A percentile compares a stretch with the other conserved stretches of the same genome.
Conservation (phyloP, 2,329 filamentous ascomycete genomes). For the Aureobasidium sp. region DNA sequence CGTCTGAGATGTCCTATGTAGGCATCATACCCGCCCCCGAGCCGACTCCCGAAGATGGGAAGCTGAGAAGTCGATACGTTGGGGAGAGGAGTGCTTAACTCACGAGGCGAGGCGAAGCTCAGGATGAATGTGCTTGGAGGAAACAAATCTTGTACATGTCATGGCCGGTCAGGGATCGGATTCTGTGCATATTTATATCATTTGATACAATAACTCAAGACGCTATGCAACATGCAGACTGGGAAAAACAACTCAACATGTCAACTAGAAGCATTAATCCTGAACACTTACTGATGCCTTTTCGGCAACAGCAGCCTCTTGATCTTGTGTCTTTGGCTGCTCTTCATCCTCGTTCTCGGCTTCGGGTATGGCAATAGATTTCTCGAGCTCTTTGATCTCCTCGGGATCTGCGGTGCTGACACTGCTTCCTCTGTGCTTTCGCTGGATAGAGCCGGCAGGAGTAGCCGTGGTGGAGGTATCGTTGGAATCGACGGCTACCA, state of each 20-base stretch:
- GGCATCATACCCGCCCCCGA: conserved; percentile 1
- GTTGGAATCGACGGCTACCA: conserved; percentile 7
- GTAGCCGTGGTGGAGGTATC: conserved; percentile 12
- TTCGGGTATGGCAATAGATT: conserved; percentile 25
- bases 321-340: conserved; percentile 21
- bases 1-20: not conserved
- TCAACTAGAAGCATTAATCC: conserved; percentile 23
- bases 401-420: conserved; percentile 24
- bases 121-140: not conserved
- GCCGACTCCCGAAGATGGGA: not conserved
- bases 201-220: not conserved
- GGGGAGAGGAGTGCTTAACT: not conserved
- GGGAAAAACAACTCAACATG: not conserved
- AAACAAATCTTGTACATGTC: not conserved
- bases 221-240: not conserved
- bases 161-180: not conserved
- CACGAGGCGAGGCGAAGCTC: not conserved
- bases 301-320: conserved; percentile 24
- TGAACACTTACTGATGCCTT: conserved; percentile 32
- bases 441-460: conserved; percentile 2
- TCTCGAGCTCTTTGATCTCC: conserved; percentile 29
- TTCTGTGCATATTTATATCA: not conserved
- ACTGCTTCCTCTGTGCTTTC: conserved; percentile 23
- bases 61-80: not conserved
- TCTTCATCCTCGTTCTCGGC: conserved; percentile 21